Conservation (phyloP, 805 yeast species). For the Diddensiella caesifluorescens region DNA sequence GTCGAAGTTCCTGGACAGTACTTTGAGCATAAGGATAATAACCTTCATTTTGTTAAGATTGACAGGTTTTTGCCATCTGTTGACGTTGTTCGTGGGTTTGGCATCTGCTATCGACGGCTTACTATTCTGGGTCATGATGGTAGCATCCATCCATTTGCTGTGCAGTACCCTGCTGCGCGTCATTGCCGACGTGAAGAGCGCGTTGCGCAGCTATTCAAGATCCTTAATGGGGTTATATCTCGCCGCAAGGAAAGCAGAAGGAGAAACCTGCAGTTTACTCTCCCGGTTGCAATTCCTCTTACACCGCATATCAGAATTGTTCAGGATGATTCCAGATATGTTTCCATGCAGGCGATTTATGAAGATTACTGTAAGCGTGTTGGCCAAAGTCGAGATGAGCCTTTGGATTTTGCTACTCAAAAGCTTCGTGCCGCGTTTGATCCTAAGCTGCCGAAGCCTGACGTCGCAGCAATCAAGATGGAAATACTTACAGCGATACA, state of each 20-base stretch:
- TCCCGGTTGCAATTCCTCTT: conserved; percentile 89
- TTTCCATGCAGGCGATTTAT: conserved; percentile 75
- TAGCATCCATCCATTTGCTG: conserved; percentile 83
- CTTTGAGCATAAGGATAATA: conserved; percentile 78
- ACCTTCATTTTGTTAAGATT: conserved; percentile 85
- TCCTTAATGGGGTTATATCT: conserved; percentile 74
- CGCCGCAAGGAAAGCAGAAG: conserved; percentile 84
- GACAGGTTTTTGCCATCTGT: conserved; percentile 87
- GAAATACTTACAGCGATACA: conserved; percentile 91
- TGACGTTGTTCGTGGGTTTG: conserved; percentile 83
- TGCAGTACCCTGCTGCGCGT: conserved; percentile 96
- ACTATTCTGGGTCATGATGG: conserved; percentile 94
- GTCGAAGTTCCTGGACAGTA: conserved; percentile 98
- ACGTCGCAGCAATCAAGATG: conserved; percentile 77
- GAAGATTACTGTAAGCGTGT: conserved; percentile 76
- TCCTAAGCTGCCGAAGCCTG: conserved; percentile 90
- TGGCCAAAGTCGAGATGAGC: conserved; percentile 79
- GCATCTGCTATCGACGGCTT: conserved; percentile 82
- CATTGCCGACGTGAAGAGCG: conserved; percentile 96
- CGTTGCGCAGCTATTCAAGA: conserved; percentile 83
- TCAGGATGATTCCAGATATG: conserved; percentile 71
- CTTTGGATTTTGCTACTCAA: conserved; percentile 77
- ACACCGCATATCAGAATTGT: conserved; percentile 91
- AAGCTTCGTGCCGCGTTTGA: conserved; percentile 90
- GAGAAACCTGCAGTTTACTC: conserved; percentile 74